Evolutionary conservation across 768 basidiomycete species (phyloP), one percentile per base, ranked within the genome.

Genomic region (Agaricus blazei): DNA sequence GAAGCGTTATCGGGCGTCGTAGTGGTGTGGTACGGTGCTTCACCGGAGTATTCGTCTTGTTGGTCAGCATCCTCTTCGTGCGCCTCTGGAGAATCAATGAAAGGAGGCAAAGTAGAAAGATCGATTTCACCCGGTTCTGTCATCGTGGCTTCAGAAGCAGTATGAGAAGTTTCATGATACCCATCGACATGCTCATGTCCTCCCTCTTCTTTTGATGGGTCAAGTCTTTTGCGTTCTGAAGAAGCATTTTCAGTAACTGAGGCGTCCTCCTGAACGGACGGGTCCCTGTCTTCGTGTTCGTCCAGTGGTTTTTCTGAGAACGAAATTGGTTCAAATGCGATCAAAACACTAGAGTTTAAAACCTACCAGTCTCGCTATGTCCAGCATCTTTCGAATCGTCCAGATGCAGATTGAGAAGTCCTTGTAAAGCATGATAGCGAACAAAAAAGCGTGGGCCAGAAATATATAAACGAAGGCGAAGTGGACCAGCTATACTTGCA

Each of bases 391-490:
- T 48, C 3, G 54, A 43, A n/a, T 50, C 54, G 12, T 56, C 47
- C 44, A 50, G 57, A 31, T 37, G 41, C n/a, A 58, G 70, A 59
- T 50, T 68, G 67, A 87, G 70, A 57, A 84, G 77, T 36, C 82
- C 81, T 64, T 85, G 84, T 40, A 90, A 72, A 36, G 74, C 63
- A 54, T 82, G 83, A 63, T 85, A 90, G 46, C 84, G 84, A 28
- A 76, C 68, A 41, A 87, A 85, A 59, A 90, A 89, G 47, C 88
- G 78, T 34, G 87, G 83, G 0, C 67, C 58, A 29, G 67, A 61
- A 8, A 73, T 62, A 48, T 73, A 77, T 44, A 89, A 67, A 50
- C 73, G 75, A 43, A 88, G 71, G 41, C 84, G 83, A 48, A 90
- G 75, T 5, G 84, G 84, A 29, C 88, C 88, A 61, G 70, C 58